These are phyloP conservation scores for Globisporangium uncinulatum DNA, from an alignment of 352 stramenopile species.

Conservation along the genomic window DNA sequence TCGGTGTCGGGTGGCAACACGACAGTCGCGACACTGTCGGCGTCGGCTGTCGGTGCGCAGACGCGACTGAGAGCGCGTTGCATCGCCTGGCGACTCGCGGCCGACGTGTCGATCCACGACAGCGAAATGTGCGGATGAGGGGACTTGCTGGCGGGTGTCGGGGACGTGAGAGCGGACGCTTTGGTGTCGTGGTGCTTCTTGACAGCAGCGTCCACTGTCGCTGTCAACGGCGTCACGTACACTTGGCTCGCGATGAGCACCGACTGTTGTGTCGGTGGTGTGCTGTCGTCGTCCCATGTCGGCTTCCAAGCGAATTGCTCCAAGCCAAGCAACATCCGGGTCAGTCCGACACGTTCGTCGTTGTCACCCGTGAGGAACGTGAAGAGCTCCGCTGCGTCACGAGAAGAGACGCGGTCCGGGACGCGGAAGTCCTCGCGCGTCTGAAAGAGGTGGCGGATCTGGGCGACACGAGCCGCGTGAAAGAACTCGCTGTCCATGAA, in stretches of 20 bases:
- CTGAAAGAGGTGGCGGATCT: slow-evolving; percentile 9
- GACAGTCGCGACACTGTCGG: too few species aligned
- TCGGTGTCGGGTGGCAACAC: too few species aligned
- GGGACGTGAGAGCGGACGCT: not conserved
- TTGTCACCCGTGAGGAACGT: slow-evolving; percentile 2
- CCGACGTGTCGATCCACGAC: slow-evolving; percentile 11
- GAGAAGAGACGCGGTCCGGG: not conserved
- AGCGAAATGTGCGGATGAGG: not conserved
- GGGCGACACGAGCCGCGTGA: slow-evolving; percentile 3
- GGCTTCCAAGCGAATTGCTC: slow-evolving; percentile 4
- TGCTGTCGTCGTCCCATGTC: not conserved
- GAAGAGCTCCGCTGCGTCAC: slow-evolving; percentile 1
- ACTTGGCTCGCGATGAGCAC: slow-evolving; percentile 4
- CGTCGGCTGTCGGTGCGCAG: not conserved
- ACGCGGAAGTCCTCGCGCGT: slow-evolving; percentile 1
- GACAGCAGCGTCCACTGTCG: not conserved
- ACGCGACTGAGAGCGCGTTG: slow-evolving; percentile 3
- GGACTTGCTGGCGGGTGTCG: not conserved
- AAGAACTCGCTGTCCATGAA: not conserved
- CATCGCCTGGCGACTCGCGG: slow-evolving; percentile 1
- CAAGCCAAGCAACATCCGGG: not conserved
- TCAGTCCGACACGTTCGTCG: not conserved
- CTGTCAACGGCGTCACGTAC: slow-evolving; percentile 3
- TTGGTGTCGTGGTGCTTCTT: not conserved
- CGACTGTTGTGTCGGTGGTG: not conserved